These are phyloP conservation scores for Colletotrichum lindemuthianum DNA, from an alignment of 2,329 filamentous ascomycete species.

Conservation along the genomic window DNA sequence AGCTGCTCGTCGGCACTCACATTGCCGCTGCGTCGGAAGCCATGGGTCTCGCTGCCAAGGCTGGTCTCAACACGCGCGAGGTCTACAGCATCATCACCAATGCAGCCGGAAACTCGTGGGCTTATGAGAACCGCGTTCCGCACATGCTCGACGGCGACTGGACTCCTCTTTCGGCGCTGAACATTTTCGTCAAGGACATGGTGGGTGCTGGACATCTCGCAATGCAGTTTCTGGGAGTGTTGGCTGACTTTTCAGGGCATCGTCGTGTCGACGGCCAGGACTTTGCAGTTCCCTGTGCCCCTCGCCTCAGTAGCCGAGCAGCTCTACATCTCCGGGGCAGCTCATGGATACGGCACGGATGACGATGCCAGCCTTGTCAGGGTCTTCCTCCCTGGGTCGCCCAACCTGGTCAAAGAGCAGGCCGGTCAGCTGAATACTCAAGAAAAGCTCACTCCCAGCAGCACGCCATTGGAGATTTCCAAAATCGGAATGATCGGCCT, in stretches of 20 bases:
- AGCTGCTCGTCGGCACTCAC: constrained; percentile 62
- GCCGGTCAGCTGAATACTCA: constrained; percentile 19
- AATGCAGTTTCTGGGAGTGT: neutral
- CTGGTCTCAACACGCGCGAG: constrained; percentile 54
- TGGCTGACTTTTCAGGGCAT: constrained; percentile 37
- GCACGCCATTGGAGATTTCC: constrained; percentile 39
- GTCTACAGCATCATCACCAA: constrained; percentile 44
- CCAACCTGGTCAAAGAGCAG: constrained; percentile 35
- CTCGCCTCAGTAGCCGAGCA: constrained; percentile 48
- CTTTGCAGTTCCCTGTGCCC: constrained; percentile 47
- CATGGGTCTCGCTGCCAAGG: constrained; percentile 59
- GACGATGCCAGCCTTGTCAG: constrained; percentile 44
- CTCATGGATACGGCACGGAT: constrained; percentile 42
- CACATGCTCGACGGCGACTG: constrained; percentile 63
- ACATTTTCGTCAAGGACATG: constrained; percentile 49
- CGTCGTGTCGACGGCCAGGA: constrained; percentile 43
- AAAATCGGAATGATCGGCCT: constrained; percentile 49
- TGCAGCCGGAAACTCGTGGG: constrained; percentile 55
- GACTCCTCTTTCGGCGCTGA: constrained; percentile 47
- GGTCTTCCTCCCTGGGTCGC: constrained; percentile 38
- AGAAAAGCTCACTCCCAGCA: constrained; percentile 36
- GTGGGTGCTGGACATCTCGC: constrained; percentile 36
- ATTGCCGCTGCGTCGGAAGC: constrained; percentile 62
- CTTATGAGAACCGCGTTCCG: constrained; percentile 66
- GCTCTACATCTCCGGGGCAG: constrained; percentile 42